Conservation (phyloP, 2,329 filamentous ascomycete species). For the Neofusicoccum sp. region DNA sequence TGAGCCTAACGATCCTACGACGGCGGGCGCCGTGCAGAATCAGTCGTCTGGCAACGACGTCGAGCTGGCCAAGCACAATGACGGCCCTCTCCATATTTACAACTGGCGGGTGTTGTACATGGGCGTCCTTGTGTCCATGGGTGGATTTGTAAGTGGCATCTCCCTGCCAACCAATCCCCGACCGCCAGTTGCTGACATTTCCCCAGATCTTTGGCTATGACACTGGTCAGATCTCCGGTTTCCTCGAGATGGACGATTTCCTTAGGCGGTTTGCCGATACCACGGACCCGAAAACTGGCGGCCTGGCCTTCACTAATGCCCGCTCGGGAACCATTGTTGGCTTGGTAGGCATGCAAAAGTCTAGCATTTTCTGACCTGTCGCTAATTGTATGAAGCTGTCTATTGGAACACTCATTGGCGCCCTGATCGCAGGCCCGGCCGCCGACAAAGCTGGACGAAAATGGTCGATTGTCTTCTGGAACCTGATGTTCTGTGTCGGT, state of each 20-base stretch:
- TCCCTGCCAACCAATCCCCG: not conserved
- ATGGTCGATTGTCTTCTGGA: slow-evolving; percentile 60
- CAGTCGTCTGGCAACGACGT: not conserved
- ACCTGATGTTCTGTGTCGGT: slow-evolving; percentile 63
- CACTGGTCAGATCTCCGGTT: slow-evolving; percentile 28
- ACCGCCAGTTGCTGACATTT: not conserved
- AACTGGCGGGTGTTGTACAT: slow-evolving; percentile 23
- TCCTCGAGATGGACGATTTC: slow-evolving; percentile 38
- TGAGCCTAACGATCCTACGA: not conserved
- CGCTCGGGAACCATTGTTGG: slow-evolving; percentile 36
- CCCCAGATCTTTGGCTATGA: slow-evolving; percentile 34
- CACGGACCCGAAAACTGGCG: slow-evolving; percentile 24
- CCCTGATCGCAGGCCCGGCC: slow-evolving; percentile 57
- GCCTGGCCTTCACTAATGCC: slow-evolving; percentile 29
- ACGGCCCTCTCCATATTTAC: slow-evolving; percentile 3
- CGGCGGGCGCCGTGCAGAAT: not conserved
- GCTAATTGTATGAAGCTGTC: not conserved
- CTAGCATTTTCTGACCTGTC: no score
- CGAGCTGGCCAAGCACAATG: not conserved
- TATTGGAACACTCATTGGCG: slow-evolving; percentile 72
- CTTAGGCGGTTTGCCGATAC: slow-evolving; percentile 30
- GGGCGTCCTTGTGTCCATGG: slow-evolving; percentile 36
- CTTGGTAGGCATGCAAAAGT: slow-evolving; percentile 24
- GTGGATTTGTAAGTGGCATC: slow-evolving; percentile 26
- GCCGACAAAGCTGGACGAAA: slow-evolving; percentile 62